Percentiles rank a stretch among this genome's conserved stretches.
These are phyloP conservation scores for Fraxinus anomala DNA, from an alignment of 257 asterid genomes.

Conservation along the genomic window DNA sequence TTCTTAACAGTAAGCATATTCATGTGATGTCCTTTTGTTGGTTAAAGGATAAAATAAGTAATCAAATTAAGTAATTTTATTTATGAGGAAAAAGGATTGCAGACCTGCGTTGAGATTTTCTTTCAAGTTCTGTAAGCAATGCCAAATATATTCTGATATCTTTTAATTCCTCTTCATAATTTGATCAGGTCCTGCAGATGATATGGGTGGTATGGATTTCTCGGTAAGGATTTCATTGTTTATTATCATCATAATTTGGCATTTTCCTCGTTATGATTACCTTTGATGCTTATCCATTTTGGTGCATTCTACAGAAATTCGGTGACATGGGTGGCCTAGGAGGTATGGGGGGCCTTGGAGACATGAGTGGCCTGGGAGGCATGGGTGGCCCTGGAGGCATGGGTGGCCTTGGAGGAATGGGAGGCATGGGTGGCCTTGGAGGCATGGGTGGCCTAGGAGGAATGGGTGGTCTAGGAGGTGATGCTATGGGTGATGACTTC, in stretches of 20 bases:
- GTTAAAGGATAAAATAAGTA: neutral
- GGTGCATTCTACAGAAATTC: slow-evolving; percentile 42
- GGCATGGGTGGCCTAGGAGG: slow-evolving; percentile 36
- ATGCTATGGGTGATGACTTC: slow-evolving; percentile 60
- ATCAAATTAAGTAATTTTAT: too few species aligned
- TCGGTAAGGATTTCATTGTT: slow-evolving; percentile 50
- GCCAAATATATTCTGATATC: neutral
- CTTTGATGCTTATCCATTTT: slow-evolving; percentile 23
- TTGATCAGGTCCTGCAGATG: slow-evolving; percentile 73
- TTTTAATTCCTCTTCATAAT: slow-evolving; percentile 1
- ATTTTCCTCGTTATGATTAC: neutral
- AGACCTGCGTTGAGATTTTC: neutral
- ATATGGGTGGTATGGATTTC: slow-evolving; percentile 91
- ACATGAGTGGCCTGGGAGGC: slow-evolving; percentile 34
- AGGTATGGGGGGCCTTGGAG: slow-evolving; percentile 33
- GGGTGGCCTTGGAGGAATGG: slow-evolving; percentile 29
- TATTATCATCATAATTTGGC: neutral
- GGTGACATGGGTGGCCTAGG: slow-evolving; percentile 26
- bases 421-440: slow-evolving; percentile 33
- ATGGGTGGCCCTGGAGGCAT: slow-evolving; percentile 17
- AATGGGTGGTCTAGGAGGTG: slow-evolving; percentile 44
- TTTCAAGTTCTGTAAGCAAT: neutral
- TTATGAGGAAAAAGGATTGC: neutral
- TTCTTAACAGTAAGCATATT: neutral
- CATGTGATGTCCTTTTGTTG: neutral